Evolutionary conservation across 225 moss, liverwort and hornwort species (phyloP), one percentile per base, ranked within the genome.

Genomic region (Polytrichum commune): DNA sequence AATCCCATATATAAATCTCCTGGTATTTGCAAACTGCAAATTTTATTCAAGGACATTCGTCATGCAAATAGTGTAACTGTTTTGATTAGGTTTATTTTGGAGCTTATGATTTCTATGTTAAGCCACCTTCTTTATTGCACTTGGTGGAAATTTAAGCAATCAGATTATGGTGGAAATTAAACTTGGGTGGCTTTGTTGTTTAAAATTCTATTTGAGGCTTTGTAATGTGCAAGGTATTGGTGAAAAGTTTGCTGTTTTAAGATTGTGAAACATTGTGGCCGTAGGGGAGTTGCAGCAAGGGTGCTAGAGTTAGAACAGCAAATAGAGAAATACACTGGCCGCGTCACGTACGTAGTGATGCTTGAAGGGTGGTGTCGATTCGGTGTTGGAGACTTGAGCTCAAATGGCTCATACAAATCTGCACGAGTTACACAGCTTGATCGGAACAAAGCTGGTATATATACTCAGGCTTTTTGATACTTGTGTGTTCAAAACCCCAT

Each of bases 351-450:
- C 28, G 69, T 68, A 54, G 77, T 81, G 66, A 70, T 81, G 69
- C 81, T 81, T 70, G 81, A 81, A 81, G 81, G 81, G 10, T 74
- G 77, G 77, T 81, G 81, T 56, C 81, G 81, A 29, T 77, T 81
- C n/a, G 73, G 81, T 70, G 81, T 81, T 20, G 70, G 77, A 24
- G 73, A 81, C 65, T 71, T 77, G 69, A 74, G 73, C 69, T 76
- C 66, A 23, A 76, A 70, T 63, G 69, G 60, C 53, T 74, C 73
- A 26, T 81, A 77, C 73, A 81, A 70, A 27, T 69, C 73, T 81
- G 77, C 81, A 27, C 73, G 66, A 35, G 69, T 81, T 55, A 62
- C 77, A 62, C 81, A 77, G 70, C 81, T 81, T 66, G 81, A 81
- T 73, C 64, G 73, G 55, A 81, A 73, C 55, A 73, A 77, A 69